phyloP scores from a whole-genome alignment of 1,284 basidiomycete species.

The Marasmius sp. region DNA sequence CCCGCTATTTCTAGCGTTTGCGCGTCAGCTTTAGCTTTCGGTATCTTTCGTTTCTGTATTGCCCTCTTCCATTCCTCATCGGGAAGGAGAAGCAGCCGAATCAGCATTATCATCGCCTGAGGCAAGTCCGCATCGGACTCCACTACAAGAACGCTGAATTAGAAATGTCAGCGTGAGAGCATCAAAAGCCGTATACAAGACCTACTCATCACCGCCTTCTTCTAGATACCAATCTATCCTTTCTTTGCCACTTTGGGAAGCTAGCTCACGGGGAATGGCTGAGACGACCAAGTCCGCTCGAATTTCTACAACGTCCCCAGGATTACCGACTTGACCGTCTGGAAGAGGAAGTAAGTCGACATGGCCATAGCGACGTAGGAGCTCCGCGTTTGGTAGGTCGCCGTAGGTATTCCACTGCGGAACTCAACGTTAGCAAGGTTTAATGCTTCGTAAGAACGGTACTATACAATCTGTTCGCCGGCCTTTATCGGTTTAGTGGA shows the following conservation, averaged over 20 bases:
- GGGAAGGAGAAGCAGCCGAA: slow-evolving; percentile 65
- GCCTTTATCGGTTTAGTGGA: slow-evolving; percentile 73
- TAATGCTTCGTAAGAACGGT: neutral
- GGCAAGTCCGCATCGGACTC: slow-evolving; percentile 60
- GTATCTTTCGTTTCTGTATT: slow-evolving; percentile 71
- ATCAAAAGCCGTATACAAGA: slow-evolving; percentile 16
- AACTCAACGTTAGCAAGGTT: neutral
- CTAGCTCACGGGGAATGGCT: slow-evolving; percentile 32
- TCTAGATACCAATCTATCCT: slow-evolving; percentile 92
- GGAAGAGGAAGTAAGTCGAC: slow-evolving; percentile 75
- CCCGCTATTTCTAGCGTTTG: slow-evolving; percentile 45
- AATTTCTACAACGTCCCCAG: slow-evolving; percentile 86
- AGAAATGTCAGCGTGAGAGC: slow-evolving; percentile 8
- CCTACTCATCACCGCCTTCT: slow-evolving; percentile 88
- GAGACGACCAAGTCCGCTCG: slow-evolving; percentile 76
- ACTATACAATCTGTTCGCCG: slow-evolving; percentile 87
- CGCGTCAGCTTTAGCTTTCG: slow-evolving; percentile 68
- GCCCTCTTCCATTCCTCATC: slow-evolving; percentile 65
- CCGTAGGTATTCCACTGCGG: slow-evolving; percentile 93
- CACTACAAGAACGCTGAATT: slow-evolving; percentile 58
- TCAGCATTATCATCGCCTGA: slow-evolving; percentile 67
- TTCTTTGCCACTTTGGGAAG: slow-evolving; percentile 35
- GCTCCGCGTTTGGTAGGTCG: slow-evolving; percentile 92
- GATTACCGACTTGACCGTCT: slow-evolving; percentile 62
- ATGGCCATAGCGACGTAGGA: slow-evolving; percentile 92